A percentile compares a stretch with the other conserved stretches of the same genome.
phyloP scores from a whole-genome alignment of 768 basidiomycete species.

The Mycena chlorophos region DNA sequence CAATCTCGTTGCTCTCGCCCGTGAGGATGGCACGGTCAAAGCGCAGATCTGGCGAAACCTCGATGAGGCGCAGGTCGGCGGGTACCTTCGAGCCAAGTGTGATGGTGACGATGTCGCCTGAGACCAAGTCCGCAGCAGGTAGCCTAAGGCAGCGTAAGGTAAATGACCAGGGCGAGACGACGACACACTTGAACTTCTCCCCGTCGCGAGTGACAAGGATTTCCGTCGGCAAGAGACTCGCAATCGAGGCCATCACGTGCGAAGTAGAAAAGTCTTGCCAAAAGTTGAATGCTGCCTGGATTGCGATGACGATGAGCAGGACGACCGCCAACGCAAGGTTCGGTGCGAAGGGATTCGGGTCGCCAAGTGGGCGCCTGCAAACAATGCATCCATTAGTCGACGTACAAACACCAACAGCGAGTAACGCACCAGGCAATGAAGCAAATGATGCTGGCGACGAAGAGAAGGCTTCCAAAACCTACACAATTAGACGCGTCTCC shows the following conservation, averaged over 20 bases:
- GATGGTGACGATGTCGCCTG: conserved; percentile 66
- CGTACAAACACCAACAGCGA: neutral
- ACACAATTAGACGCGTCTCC: neutral
- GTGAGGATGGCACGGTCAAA: conserved; percentile 70
- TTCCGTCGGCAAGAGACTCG: conserved; percentile 65
- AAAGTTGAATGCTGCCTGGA: conserved; percentile 47
- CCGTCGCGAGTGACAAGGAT: conserved; percentile 61
- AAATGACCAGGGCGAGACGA: neutral
- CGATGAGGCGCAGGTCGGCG: conserved; percentile 66
- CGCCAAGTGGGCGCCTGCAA: conserved; percentile 58
- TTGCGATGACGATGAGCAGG: conserved; percentile 42
- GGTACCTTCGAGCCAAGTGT: conserved; percentile 69
- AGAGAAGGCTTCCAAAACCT: conserved; percentile 48
- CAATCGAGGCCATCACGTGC: conserved; percentile 62
- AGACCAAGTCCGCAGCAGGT: conserved; percentile 61
- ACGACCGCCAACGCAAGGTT: conserved; percentile 65
- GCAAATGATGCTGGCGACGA: conserved; percentile 50
- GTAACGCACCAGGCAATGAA: conserved; percentile 51
- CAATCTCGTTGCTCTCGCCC: conserved; percentile 48
- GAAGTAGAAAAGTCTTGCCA: conserved; percentile 56
- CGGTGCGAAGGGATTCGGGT: conserved; percentile 50
- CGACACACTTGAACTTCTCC: conserved; percentile 26
- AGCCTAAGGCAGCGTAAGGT: conserved; percentile 39
- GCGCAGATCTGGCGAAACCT: conserved; percentile 55
- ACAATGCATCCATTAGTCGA: conserved; percentile 18